Percentiles rank a stretch among this genome's conserved stretches.
Evolutionary conservation across 1,284 basidiomycete species (phyloP).

Genomic region (Mycena citricolor): DNA sequence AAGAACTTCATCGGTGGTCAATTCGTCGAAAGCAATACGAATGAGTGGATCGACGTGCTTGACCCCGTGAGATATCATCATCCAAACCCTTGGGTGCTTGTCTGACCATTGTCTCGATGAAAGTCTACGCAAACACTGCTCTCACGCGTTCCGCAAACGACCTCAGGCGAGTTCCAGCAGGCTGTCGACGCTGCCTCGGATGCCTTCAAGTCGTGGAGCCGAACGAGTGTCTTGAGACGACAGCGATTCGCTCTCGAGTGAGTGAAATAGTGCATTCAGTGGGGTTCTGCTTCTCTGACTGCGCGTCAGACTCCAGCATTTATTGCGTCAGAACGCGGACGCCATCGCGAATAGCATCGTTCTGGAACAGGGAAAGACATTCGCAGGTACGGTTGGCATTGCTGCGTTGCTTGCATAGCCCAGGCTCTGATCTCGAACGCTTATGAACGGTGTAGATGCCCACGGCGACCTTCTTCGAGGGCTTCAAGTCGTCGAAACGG

Average conservation of each 20-base stretch:
- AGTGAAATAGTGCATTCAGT: constrained; percentile 24
- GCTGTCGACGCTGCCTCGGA: constrained; percentile 83
- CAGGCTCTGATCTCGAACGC: background rate
- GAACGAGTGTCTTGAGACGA: constrained; percentile 80
- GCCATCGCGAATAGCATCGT: constrained; percentile 78
- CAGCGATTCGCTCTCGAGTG: constrained; percentile 91
- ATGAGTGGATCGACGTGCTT: constrained; percentile 80
- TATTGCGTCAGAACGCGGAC: constrained; percentile 77
- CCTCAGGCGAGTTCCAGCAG: constrained; percentile 76
- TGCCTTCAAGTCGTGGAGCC: constrained; percentile 90
- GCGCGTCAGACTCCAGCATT: constrained; percentile 71
- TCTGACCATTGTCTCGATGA: background rate
- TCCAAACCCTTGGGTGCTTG: background rate
- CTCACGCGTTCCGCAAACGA: constrained; percentile 88
- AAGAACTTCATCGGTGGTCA: constrained; percentile 90
- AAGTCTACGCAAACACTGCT: constrained; percentile 89
- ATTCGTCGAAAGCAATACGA: constrained; percentile 79
- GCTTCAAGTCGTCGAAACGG: constrained; percentile 91
- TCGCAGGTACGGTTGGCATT: constrained; percentile 42
- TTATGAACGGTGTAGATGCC: too few species aligned
- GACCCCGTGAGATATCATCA: constrained; percentile 71
- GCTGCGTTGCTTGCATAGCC: background rate
- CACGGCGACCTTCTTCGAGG: constrained; percentile 94
- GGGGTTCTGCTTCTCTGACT: background rate
- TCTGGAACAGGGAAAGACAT: constrained; percentile 91